These are phyloP conservation scores for Melaleuca alternifolia DNA, from an alignment of 345 rosid genomes.

Conservation along the genomic window DNA sequence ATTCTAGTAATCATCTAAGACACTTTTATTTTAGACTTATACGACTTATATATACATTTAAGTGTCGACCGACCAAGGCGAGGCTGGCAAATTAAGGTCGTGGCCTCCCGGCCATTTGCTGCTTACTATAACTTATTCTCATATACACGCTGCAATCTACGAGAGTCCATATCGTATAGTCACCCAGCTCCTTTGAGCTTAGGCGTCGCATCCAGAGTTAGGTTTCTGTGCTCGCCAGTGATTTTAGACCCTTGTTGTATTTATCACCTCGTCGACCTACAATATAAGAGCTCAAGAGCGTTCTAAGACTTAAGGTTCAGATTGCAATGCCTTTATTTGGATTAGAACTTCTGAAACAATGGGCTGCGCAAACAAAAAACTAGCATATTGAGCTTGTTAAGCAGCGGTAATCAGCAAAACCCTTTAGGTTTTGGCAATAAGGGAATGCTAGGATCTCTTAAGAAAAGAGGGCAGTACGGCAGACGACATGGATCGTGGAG, in stretches of 20 bases:
- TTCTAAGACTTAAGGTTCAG: neutral
- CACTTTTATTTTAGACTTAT: accelerated
- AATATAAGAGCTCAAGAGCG: neutral
- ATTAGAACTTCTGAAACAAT: too few relatives aligned
- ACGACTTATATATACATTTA: neutral
- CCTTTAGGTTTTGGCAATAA: neutral
- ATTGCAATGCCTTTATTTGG: neutral
- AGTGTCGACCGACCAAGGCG: accelerated
- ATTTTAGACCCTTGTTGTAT: neutral
- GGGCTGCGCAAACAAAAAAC: too few relatives aligned
- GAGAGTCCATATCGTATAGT: neutral
- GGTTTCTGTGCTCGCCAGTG: neutral
- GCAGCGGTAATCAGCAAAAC: neutral
- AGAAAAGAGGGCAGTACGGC: neutral
- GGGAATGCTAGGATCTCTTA: neutral
- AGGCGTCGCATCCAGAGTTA: neutral
- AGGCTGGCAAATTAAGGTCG: neutral
- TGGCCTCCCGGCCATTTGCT: accelerated
- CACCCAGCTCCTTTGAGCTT: too few relatives aligned
- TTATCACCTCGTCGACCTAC: neutral
- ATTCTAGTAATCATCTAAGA: neutral
- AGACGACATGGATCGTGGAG: neutral
- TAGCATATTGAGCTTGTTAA: too few relatives aligned
- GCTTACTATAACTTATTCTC: neutral
- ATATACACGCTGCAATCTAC: neutral